phyloP scores from a whole-genome alignment of 345 rosid genomes.

The Gossypium anomalum region DNA sequence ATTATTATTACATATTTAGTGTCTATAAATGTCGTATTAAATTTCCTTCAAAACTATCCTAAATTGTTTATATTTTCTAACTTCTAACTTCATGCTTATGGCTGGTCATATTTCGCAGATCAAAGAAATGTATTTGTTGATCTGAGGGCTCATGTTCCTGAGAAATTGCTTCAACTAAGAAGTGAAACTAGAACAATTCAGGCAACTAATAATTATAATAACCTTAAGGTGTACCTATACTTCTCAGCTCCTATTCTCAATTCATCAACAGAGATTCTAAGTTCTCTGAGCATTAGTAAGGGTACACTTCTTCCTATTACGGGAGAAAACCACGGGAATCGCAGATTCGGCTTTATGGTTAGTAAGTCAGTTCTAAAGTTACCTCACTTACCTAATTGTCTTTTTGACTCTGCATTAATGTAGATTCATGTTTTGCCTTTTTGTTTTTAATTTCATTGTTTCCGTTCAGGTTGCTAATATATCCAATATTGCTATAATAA shows the following conservation, averaged over 20 bases:
- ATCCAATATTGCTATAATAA: conserved; percentile 51
- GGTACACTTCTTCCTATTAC: conserved; percentile 56
- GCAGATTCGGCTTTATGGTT: conserved; percentile 78
- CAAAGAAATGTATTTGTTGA: conserved; percentile 64
- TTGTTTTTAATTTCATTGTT: not conserved
- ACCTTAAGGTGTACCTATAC: conserved; percentile 67
- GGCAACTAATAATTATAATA: conserved; percentile 62
- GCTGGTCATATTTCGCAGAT: conserved; percentile 40
- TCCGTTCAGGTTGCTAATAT: conserved; percentile 55
- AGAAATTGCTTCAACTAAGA: conserved; percentile 59
- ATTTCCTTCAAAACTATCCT: not conserved
- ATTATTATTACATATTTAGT: not conserved
- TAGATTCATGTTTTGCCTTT: not conserved
- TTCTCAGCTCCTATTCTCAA: conserved; percentile 77
- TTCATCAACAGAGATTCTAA: conserved; percentile 57
- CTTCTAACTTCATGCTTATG: not conserved
- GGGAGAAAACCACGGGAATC: conserved; percentile 53
- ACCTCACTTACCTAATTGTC: not conserved
- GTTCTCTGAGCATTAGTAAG: conserved; percentile 43
- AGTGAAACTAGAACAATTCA: conserved; percentile 61
- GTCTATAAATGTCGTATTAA: not conserved
- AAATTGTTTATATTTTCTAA: not conserved
- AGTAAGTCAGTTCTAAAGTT: conserved; percentile 14
- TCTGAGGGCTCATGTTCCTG: conserved; percentile 64
- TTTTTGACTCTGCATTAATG: not conserved